Base-by-base conservation (phyloP, 768 basidiomycete genomes). In the Leucocoprinus sp. region DNA sequence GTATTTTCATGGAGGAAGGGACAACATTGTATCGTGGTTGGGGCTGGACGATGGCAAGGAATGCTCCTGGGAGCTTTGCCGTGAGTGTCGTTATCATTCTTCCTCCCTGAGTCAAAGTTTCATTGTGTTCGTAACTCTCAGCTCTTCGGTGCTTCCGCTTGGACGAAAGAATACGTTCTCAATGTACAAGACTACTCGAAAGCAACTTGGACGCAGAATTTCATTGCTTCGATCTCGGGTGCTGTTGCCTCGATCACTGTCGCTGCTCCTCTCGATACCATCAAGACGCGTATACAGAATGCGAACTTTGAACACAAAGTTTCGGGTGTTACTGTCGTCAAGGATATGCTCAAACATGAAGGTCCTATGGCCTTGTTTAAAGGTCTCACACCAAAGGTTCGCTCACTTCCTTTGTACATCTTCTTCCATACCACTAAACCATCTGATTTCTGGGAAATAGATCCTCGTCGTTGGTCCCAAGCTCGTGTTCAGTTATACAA, bases 31-130 rank as follows among this genome's bases (percentile, higher is more conserved):
- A 99, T 66, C 83, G 93, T 51, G 95, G 95, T 22, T 96, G 93
- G 91, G 93, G 93, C 36, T 98, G 95, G 95, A 98, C 95, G 18
- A 84, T 96, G 76, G 95, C 93, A 2, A 80, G 95, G 43, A 99
- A 99, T 55, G 95, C 95, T 0, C 95, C 95, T 0, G 95, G 95
- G 8, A 81, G 77, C 42, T 99, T 99, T 57, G 90, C 95, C 44
- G 93, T 95, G 58, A 51, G 87, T 70, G 3, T 39, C 15, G 26
- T 31, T 26, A 23, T 42, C 8, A 43, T 36, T 12, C 14, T n/a
- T 34, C 34, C 22, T 15, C 28, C 37, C 22, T 33, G 23, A 33
- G 29, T 42, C 14, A 35, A 14, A 29, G 34, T 33, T 42, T 8
- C 21, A 22, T 26, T 8, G 23, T 50, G 43, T 35, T 27, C 15